These are phyloP conservation scores for Aspergillus fructus DNA, from an alignment of 2,329 filamentous ascomycete species.

Conservation along the genomic window DNA sequence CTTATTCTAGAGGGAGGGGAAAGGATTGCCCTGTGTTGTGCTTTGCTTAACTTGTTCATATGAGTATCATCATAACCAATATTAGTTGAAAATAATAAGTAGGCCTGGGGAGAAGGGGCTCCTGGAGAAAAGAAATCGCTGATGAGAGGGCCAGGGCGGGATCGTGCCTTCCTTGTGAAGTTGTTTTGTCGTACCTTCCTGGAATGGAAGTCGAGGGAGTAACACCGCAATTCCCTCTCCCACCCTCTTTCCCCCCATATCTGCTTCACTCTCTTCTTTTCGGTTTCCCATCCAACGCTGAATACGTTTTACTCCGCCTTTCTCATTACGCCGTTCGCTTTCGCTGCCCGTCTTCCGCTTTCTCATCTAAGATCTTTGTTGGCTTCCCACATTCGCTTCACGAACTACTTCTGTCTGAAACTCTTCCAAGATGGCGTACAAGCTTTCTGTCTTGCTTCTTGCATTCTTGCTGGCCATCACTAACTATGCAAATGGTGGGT, in stretches of 20 bases:
- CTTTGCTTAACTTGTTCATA: too few species aligned
- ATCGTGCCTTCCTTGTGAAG: background rate
- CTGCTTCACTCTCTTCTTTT: background rate
- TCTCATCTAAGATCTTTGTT: background rate
- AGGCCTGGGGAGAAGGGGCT: background rate
- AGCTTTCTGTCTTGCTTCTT: background rate
- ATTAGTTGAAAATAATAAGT: background rate
- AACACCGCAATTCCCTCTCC: background rate
- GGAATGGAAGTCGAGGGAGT: background rate
- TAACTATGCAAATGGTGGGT: conserved; percentile 6
- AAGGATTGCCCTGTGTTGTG: too few species aligned
- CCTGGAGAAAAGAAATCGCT: background rate
- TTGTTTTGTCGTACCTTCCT: conserved; percentile 8
- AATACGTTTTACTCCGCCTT: background rate
- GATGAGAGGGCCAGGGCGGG: background rate
- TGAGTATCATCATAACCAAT: too few species aligned
- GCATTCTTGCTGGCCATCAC: background rate
- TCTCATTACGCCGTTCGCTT: background rate
- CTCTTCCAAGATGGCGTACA: conserved; percentile 4
- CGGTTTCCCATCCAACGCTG: background rate
- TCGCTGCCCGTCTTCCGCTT: background rate
- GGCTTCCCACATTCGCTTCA: background rate
- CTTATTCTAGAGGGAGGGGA: too few species aligned
- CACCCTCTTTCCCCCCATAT: background rate
- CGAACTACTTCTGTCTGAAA: background rate